Evolutionary conservation across 2,329 filamentous ascomycete species (phyloP), one percentile per base, ranked within the genome.

Genomic region (Penicillium polonicum): DNA sequence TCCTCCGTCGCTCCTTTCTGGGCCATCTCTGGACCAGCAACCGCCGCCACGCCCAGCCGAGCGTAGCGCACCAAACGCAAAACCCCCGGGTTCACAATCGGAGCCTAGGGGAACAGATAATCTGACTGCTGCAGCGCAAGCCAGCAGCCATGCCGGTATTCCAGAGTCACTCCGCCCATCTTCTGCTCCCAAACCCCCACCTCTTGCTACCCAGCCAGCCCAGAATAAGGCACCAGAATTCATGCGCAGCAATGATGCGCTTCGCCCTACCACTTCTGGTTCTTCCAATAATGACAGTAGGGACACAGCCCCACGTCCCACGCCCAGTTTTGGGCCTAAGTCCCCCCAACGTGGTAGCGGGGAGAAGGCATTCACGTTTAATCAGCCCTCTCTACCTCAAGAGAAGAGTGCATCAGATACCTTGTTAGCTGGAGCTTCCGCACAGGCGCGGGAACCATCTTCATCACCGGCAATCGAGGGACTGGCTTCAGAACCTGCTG

Each of bases 181-280:
- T 5, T 67, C 70, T 4, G 70, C 69, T 12, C 42, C 45, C 38
- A 62, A 39, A 6, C 48, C 49, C 4, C 55, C 52, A 57, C 45
- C 65, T 52, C 45, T 61, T 65, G 44, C 48, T 27, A 23, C 52
- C 5, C 53, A 57, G 17, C 21, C 44, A 35, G 19, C 33, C 12
- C 46, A 58, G 59, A 35, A 60, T 58, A 57, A 61, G 48, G 19
- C 60, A 15, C 59, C 59, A 1, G 63, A 68, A 17, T 31, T 57
- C 23, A 65, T 65, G 49, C 65, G 58, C 48, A 66, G 59, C 43
- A 65, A 65, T 27, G 72, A 74, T 55, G 64, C 60, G 19, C 60
- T 70, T 42, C 69, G 67, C 9, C 71, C 72, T 21, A 64, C 61
- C 27, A 74, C 72, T 9, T 62, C 73, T 19, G 63, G 61, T 7